Evolutionary conservation across 768 basidiomycete species (phyloP).

Genomic region (Mycena sanguinolenta): DNA sequence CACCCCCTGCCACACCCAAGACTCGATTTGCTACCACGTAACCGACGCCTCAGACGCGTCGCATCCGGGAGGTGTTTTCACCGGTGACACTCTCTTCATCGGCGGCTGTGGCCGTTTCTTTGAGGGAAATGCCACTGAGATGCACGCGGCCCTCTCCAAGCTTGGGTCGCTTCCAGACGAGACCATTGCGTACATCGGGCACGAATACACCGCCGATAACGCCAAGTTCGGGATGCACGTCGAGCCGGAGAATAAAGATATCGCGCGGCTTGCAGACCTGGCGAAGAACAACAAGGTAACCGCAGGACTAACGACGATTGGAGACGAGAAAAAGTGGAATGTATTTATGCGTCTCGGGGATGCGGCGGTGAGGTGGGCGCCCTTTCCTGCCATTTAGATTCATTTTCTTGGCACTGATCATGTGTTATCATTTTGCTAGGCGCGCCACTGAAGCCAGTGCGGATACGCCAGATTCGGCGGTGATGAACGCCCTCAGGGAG

Average conservation of each 20-base stretch:
- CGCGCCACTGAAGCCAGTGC: constrained; percentile 57
- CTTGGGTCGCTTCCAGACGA: constrained; percentile 82
- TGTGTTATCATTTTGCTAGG: constrained; percentile 50
- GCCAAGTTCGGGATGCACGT: constrained; percentile 78
- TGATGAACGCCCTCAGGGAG: constrained; percentile 83
- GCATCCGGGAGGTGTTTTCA: constrained; percentile 87
- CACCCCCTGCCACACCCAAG: constrained; percentile 95
- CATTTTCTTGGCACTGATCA: not conserved
- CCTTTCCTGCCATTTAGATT: not conserved
- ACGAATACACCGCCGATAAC: constrained; percentile 89
- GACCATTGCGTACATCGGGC: constrained; percentile 89
- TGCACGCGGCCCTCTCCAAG: constrained; percentile 81
- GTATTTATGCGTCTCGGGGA: constrained; percentile 89
- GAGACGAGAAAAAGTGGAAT: constrained; percentile 95
- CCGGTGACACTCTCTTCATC: constrained; percentile 93
- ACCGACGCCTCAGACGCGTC: constrained; percentile 62
- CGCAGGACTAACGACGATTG: constrained; percentile 89
- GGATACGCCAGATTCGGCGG: constrained; percentile 60
- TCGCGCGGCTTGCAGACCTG: constrained; percentile 71
- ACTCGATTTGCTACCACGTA: constrained; percentile 93
- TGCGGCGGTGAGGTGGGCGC: constrained; percentile 68
- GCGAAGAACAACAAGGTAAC: constrained; percentile 72
- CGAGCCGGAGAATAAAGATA: constrained; percentile 69
- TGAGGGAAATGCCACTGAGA: constrained; percentile 84
- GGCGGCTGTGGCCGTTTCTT: constrained; percentile 96